A percentile compares a stretch with the other conserved stretches of the same genome.
These are phyloP conservation scores for Backusella parvicylindrica DNA, from an alignment of 192 early-diverging fungal genomes.

Conservation along the genomic window DNA sequence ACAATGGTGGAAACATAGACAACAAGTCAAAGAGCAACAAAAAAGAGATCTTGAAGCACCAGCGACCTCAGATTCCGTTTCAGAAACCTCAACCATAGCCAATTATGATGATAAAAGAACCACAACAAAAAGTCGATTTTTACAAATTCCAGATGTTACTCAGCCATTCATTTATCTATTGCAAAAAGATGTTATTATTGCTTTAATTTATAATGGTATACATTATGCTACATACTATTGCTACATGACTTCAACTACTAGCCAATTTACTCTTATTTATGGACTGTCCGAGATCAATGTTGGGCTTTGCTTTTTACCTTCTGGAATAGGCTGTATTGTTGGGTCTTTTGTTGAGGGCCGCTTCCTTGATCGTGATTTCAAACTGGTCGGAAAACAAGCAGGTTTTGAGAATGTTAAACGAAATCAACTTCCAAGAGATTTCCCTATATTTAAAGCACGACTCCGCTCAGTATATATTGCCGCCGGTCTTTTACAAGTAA, in stretches of 20 bases:
- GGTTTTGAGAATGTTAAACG: neutral
- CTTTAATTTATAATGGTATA: conserved; percentile 33
- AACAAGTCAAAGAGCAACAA: neutral
- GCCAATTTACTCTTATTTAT: conserved; percentile 32
- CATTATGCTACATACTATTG: conserved; percentile 37
- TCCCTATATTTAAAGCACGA: conserved; percentile 20
- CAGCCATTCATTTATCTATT: conserved; percentile 26
- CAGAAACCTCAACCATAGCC: neutral
- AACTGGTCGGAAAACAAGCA: neutral
- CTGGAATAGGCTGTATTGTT: conserved; percentile 37
- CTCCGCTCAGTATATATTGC: conserved; percentile 18
- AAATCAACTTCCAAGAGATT: neutral
- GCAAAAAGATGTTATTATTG: conserved; percentile 25
- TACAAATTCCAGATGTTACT: conserved; percentile 24
- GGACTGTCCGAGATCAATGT: conserved; percentile 32
- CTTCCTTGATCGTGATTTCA: conserved; percentile 4
- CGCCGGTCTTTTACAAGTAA: neutral
- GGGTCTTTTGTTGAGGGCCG: conserved; percentile 39
- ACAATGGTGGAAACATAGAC: conserved; percentile 11
- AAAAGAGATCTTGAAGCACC: neutral
- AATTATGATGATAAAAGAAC: neutral
- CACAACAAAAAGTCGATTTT: conserved; percentile 32
- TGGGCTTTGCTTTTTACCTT: conserved; percentile 40
- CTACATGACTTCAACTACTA: conserved; percentile 34
- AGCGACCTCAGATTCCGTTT: neutral